Evolutionary conservation across 2,329 filamentous ascomycete species (phyloP).

Genomic region (Diaporthe helianthi): DNA sequence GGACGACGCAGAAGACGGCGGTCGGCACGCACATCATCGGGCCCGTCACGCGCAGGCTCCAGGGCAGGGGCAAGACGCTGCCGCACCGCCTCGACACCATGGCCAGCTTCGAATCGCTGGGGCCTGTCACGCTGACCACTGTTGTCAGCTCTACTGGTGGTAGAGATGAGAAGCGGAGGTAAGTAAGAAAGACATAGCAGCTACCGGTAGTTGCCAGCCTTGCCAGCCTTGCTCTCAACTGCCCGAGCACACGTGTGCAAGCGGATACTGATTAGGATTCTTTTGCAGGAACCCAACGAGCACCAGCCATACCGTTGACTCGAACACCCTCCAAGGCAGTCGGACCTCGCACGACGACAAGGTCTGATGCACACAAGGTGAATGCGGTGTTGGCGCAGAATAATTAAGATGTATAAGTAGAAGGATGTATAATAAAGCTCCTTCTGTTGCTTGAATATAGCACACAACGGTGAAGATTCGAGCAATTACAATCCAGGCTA

Average conservation of each 20-base stretch:
- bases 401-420: neutral
- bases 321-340: neutral
- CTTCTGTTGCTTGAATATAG: neutral
- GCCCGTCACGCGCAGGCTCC: neutral
- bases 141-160: neutral
- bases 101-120: slow-evolving; percentile 14
- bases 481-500: neutral
- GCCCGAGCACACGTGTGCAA: no score
- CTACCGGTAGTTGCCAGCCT: no score
- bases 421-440: neutral
- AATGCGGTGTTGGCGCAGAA: neutral
- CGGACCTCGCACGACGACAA: slow-evolving; percentile 3
- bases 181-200: neutral
- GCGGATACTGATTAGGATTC: neutral
- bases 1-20: neutral
- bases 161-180: slow-evolving; percentile 11
- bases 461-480: neutral
- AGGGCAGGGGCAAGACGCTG: neutral
- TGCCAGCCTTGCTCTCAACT: neutral
- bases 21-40: neutral
- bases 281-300: slow-evolving; percentile 6
- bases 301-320: neutral
- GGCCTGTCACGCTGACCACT: neutral
- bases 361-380: neutral
- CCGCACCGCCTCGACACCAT: slow-evolving; percentile 4